These are phyloP conservation scores for Coffea canephora DNA, from an alignment of 257 asterid genomes.

Conservation along the genomic window DNA sequence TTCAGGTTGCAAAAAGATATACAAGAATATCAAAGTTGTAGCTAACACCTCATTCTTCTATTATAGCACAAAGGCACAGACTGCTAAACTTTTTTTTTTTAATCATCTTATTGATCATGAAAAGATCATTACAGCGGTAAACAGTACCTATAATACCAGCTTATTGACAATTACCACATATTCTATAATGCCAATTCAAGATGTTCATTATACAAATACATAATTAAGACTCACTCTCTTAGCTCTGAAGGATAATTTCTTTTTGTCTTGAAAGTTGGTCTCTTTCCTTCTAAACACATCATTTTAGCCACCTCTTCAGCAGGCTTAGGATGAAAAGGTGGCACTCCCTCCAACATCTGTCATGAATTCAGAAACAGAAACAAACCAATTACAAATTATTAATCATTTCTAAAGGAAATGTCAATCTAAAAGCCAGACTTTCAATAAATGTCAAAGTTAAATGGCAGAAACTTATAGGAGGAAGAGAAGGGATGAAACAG, in stretches of 20 bases:
- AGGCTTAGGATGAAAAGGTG: slow-evolving; percentile 75
- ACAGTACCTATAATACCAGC: background rate
- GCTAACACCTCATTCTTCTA: background rate
- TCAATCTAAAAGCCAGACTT: background rate
- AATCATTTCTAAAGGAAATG: background rate
- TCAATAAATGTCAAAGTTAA: background rate
- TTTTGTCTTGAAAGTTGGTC: slow-evolving; percentile 81
- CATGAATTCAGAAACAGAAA: slow-evolving; percentile 13
- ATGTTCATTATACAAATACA: background rate
- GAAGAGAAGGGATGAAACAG: background rate
- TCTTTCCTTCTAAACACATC: slow-evolving; percentile 67
- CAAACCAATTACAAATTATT: slow-evolving; percentile 1
- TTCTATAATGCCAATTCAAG: background rate
- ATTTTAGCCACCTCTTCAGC: slow-evolving; percentile 61
- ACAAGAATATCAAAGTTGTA: background rate
- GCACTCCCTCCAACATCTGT: slow-evolving; percentile 88
- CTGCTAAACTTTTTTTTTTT: background rate
- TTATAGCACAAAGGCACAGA: background rate
- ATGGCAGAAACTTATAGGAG: background rate
- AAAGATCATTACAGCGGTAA: background rate
- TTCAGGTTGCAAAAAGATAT: background rate
- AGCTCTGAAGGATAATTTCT: slow-evolving; percentile 74
- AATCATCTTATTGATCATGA: too few species aligned
- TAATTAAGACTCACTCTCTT: slow-evolving; percentile 61
- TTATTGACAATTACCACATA: background rate